Base-by-base conservation (phyloP, 2,329 filamentous ascomycete species). In the Verticillium dahliae region DNA sequence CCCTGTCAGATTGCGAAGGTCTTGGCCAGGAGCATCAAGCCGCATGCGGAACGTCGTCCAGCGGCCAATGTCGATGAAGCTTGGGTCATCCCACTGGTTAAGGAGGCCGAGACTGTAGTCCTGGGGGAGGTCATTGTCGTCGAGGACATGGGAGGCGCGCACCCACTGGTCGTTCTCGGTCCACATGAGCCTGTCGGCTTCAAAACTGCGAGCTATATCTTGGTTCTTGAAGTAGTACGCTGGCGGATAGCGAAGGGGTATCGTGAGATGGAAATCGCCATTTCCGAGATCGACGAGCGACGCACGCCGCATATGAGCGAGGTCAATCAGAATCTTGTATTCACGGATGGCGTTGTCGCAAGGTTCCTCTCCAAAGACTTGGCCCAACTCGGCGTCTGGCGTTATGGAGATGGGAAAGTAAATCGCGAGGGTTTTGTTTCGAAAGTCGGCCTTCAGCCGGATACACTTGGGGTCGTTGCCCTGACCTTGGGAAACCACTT, bases 31-130 rank as follows among this genome's bases (percentile, higher is more conserved):
- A 2, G 62, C 66, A 2, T 71, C 61, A 4, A 87, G 69, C 0
- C 74, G 67, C n/a, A 87, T 68, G 57, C 78, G 75, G 61, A 86
- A 81, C 0, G 81, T 80, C 10, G 79, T 85, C 83, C 85, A 87
- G 56, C 81, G 79, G 18, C 84, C 85, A 54, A 85, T 75, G 62
- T 86, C 78, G 22, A 85, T 76, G 27, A 76, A 76, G 1, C 67
- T 67, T 6, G 69, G 66, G 22, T 72, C 69, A 6, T 74, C 66
- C 5, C 74, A 67, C 7, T 74, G 68, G 56, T 71, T 73, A 18
- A 75, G 72, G 3, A 83, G 67, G 1, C 76, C 73, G 1, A 82
- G 69, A 0, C 77, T 75, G 10, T 74, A 67, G 4, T 71, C 56
- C 57, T 70, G 70, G 4, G 73, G 70, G 6, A 68, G 65, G 3